Conservation (phyloP, 2,329 filamentous ascomycete genomes). For the Septoria linicola region DNA sequence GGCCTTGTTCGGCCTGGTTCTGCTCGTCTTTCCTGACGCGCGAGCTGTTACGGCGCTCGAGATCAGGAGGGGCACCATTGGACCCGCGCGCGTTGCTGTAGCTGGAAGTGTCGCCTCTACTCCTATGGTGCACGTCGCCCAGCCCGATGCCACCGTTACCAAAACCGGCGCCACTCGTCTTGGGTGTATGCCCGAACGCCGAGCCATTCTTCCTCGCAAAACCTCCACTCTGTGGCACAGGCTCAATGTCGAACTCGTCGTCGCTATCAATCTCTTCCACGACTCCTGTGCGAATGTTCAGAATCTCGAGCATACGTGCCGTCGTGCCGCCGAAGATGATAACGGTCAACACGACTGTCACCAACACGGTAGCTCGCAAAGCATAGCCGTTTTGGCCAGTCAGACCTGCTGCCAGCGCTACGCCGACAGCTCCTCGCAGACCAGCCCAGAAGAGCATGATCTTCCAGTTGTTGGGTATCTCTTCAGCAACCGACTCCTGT, state of each 20-base stretch:
- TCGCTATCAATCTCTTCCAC: constrained; percentile 97
- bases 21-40: constrained; percentile 45
- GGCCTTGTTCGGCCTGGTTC: constrained; percentile 51
- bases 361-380: constrained; percentile 89
- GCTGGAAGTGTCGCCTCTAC: constrained; percentile 53
- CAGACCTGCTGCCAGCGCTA: constrained; percentile 86
- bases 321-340: constrained; percentile 99
- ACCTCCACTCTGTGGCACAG: constrained; percentile 55
- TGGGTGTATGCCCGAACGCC: constrained; percentile 74
- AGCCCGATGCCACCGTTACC: constrained; percentile 38
- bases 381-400: constrained; percentile 70
- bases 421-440: constrained; percentile 89
- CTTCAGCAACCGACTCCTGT: constrained; percentile 69
- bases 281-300: constrained; percentile 93
- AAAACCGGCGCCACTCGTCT: constrained; percentile 53
- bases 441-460: constrained; percentile 99
- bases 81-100: constrained; percentile 60
- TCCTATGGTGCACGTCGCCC: constrained; percentile 35
- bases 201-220: constrained; percentile 78
- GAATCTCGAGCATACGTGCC: constrained; percentile 93
- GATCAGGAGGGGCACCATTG: constrained; percentile 47
- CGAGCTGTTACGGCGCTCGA: constrained; percentile 55
- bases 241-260: constrained; percentile 96
- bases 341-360: constrained; percentile 94
- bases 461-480: constrained; percentile 91